phyloP scores from a whole-genome alignment of 495 filamentous ascomycete genomes.

The Lasiosphaeria ovina region DNA sequence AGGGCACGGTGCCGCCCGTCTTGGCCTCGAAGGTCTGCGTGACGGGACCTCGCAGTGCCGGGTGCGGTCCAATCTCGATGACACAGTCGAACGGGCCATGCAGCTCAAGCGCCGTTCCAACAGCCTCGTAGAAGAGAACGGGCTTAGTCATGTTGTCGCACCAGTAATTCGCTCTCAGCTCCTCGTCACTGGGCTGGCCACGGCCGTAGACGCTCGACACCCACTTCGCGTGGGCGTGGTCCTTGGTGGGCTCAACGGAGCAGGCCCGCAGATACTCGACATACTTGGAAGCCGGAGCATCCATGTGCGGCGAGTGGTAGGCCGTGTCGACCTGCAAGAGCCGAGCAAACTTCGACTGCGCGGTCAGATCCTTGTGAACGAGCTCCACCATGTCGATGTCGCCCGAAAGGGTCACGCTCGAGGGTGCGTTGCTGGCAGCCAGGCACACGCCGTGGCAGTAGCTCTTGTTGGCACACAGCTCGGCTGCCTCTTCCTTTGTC shows the following conservation, averaged over 20 bases:
- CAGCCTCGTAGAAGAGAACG: constrained; percentile 56
- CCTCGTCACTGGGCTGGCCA: constrained; percentile 16
- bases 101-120: constrained; percentile 36
- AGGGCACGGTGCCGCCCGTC: constrained; percentile 29
- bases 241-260: constrained; percentile 18
- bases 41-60: constrained; percentile 50
- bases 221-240: constrained; percentile 32
- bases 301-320: constrained; percentile 65
- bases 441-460: constrained; percentile 34
- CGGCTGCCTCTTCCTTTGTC: constrained; percentile 33
- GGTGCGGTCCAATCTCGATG: constrained; percentile 59
- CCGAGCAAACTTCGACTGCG: constrained; percentile 38
- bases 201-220: constrained; percentile 41
- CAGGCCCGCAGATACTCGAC: constrained; percentile 28
- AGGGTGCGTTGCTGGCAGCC: constrained; percentile 42
- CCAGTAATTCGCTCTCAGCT: constrained; percentile 51
- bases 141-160: constrained; percentile 56
- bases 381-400: constrained; percentile 39
- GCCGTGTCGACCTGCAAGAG: constrained; percentile 50
- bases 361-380: constrained; percentile 31
- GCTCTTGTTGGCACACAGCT: constrained; percentile 27
- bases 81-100: constrained; percentile 41
- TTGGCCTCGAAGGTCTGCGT: constrained; percentile 39
- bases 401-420: constrained; percentile 43
- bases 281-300: constrained; percentile 40